Evolutionary conservation across 345 rosid genomes (phyloP).

Genomic region (Salix caprea): DNA sequence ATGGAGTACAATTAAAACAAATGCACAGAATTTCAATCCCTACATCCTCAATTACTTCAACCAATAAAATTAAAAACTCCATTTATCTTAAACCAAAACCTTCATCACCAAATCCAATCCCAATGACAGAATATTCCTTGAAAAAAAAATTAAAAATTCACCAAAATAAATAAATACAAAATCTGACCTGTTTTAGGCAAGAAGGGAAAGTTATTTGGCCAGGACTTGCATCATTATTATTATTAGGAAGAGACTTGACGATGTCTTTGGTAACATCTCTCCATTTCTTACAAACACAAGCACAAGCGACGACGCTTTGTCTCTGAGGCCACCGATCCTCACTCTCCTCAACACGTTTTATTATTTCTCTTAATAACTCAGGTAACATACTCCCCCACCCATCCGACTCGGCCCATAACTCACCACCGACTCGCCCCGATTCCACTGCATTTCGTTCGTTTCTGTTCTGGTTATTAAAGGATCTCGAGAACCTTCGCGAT

Average conservation of each 20-base stretch:
- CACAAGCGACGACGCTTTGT: constrained; percentile 59
- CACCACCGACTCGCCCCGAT: constrained; percentile 9
- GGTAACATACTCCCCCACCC: constrained; percentile 75
- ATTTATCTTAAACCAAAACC: no score
- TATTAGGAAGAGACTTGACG: constrained; percentile 39
- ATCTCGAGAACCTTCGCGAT: constrained; percentile 57
- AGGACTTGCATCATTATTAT: background rate
- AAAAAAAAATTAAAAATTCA: background rate
- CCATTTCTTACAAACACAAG: constrained; percentile 86
- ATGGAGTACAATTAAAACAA: background rate
- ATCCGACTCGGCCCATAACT: constrained; percentile 3
- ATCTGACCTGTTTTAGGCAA: constrained; percentile 70
- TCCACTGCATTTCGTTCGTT: constrained; percentile 1
- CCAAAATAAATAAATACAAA: background rate
- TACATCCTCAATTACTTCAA: background rate
- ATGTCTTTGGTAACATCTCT: constrained; percentile 62
- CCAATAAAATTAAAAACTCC: background rate
- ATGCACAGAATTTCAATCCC: background rate
- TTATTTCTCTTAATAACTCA: constrained; percentile 72
- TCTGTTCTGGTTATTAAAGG: constrained; percentile 27
- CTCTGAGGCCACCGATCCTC: constrained; percentile 78
- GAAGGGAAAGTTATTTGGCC: constrained; percentile 88
- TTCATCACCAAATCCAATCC: background rate
- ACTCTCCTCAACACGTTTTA: constrained; percentile 67
- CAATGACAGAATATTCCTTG: background rate